These are phyloP conservation scores for Fusarium stilboides DNA, from an alignment of 2,329 filamentous ascomycete genomes.

Conservation along the genomic window DNA sequence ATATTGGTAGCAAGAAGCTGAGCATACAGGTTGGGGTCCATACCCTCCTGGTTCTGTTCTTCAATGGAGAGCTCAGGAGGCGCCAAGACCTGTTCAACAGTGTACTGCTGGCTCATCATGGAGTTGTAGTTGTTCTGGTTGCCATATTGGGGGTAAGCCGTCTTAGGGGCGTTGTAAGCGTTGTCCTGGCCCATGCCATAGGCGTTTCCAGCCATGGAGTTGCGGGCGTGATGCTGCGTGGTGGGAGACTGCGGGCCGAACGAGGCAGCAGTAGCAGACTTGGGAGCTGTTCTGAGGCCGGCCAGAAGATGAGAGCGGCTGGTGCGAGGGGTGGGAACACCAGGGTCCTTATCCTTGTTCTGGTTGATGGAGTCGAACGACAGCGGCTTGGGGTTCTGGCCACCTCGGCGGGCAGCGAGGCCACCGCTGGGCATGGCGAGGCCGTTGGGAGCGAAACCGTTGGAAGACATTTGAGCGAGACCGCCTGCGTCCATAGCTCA, in stretches of 20 bases:
- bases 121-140: constrained; percentile 53
- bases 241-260: constrained; percentile 78
- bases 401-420: constrained; percentile 87
- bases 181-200: constrained; percentile 62
- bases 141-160: constrained; percentile 67
- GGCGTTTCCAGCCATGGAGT: constrained; percentile 61
- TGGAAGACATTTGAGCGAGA: constrained; percentile 99
- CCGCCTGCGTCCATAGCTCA: constrained; percentile 92
- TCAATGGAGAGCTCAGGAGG: constrained; percentile 85
- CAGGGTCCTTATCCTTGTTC: constrained; percentile 75
- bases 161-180: constrained; percentile 68
- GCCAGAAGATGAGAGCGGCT: constrained; percentile 95
- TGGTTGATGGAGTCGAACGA: constrained; percentile 82
- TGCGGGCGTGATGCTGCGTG: constrained; percentile 61
- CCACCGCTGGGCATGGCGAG: constrained; percentile 84
- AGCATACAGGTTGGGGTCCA: constrained; percentile 89
- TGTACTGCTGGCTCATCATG: constrained; percentile 70
- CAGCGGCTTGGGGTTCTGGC: constrained; percentile 90
- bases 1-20: constrained; percentile 92
- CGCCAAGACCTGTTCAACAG: constrained; percentile 88
- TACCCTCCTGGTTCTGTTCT: constrained; percentile 77
- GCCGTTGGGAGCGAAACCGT: constrained; percentile 79
- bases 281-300: constrained; percentile 92
- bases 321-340: constrained; percentile 86
- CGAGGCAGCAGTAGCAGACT: constrained; percentile 80